Evolutionary conservation across 2,329 filamentous ascomycete genomes (phyloP).

Genomic region (Lecanicillium sp.): DNA sequence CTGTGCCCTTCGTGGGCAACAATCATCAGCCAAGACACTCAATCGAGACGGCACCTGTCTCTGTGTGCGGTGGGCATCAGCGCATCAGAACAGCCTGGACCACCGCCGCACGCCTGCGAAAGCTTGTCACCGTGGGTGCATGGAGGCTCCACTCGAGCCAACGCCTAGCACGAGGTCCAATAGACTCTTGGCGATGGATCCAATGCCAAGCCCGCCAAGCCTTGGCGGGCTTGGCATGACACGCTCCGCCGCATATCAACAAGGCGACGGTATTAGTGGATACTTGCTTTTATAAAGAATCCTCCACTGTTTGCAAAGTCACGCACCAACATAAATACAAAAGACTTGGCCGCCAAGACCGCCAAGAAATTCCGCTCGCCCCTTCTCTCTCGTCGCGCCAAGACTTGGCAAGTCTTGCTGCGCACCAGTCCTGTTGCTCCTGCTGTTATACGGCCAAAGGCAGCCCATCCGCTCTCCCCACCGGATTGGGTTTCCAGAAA

Average conservation of each 20-base stretch:
- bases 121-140: slow-evolving; percentile 6
- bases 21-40: no score
- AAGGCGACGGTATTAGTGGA: slow-evolving; percentile 8
- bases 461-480: slow-evolving; percentile 6
- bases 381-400: slow-evolving; percentile 16
- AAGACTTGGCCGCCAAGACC: slow-evolving; percentile 27
- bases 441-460: slow-evolving; percentile 5
- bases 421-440: no score
- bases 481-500: slow-evolving; percentile 1
- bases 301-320: no score
- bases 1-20: no score
- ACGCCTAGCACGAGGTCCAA: slow-evolving; percentile 12
- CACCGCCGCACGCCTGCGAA: not conserved
- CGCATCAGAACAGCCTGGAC: slow-evolving; percentile 7
- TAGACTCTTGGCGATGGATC: slow-evolving; percentile 21
- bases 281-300: slow-evolving; percentile 16
- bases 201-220: slow-evolving; percentile 31
- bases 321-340: no score
- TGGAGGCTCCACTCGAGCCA: slow-evolving; percentile 4
- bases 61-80: no score
- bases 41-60: no score
- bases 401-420: no score
- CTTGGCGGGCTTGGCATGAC: slow-evolving; percentile 28
- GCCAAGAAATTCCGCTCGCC: slow-evolving; percentile 29
- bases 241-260: slow-evolving; percentile 18